Conservation (phyloP, 208 protist species). For the Trypanosoma theileri region DNA sequence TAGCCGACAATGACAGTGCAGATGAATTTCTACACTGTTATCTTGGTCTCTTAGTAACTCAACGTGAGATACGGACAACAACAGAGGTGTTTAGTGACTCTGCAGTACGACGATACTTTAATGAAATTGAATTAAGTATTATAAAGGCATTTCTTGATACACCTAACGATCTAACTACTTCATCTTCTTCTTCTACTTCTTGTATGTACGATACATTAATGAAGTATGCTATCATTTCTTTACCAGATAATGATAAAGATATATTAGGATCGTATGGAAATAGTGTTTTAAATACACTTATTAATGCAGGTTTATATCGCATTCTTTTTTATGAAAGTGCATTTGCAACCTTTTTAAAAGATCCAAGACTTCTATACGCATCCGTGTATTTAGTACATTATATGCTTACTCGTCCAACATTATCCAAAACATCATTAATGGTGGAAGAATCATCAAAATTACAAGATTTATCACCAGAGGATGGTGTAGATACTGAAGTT, state of each 20-base stretch:
- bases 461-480: background rate
- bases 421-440: no score
- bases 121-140: slow-evolving; percentile 28
- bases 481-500: slow-evolving; percentile 26
- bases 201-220: slow-evolving; percentile 28
- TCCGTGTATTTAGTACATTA: slow-evolving; percentile 24
- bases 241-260: slow-evolving; percentile 14
- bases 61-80: slow-evolving; percentile 26
- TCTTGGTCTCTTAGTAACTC: slow-evolving; percentile 43
- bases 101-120: slow-evolving; percentile 4
- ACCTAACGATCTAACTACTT: slow-evolving; percentile 5
- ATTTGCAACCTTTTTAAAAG: slow-evolving; percentile 29
- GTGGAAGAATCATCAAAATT: no score
- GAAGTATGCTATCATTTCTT: slow-evolving; percentile 24
- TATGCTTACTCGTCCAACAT: slow-evolving; percentile 20
- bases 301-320: slow-evolving; percentile 44
- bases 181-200: no score
- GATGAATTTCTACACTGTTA: slow-evolving; percentile 69
- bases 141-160: slow-evolving; percentile 39
- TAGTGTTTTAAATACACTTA: slow-evolving; percentile 28
- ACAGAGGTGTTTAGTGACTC: slow-evolving; percentile 10
- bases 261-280: slow-evolving; percentile 1
- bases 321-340: slow-evolving; percentile 39
- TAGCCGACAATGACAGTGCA: slow-evolving; percentile 32
- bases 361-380: slow-evolving; percentile 22